Evolutionary conservation across 2,329 filamentous ascomycete species (phyloP), one percentile per base, ranked within the genome.

Genomic region (Colletotrichum falcatum): DNA sequence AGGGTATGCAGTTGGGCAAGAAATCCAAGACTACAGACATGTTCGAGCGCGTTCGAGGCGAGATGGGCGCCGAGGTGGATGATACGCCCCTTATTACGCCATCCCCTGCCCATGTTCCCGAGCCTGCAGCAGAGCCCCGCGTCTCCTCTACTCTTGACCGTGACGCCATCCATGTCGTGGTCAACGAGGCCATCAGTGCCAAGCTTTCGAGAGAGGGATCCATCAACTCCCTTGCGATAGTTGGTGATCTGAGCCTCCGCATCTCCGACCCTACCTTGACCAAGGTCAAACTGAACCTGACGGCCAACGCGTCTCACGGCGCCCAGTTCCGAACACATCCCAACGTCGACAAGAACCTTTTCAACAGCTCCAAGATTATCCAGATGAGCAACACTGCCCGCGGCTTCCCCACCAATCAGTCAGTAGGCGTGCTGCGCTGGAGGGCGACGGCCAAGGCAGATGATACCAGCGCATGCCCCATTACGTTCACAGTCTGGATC

Each of bases 1-100:
- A 99, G 86, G 96, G 96, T 75, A 99, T 99, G 97, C 95, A 98
- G 82, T 87, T 99, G 67, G 96, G 96, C 82, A 98, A 98, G 87
- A 99, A 99, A 85, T 97, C 94, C 71, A 98, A 98, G 86, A 95
- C 94, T 28, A 97, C 93, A 37, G 95, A 97, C 81, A 97, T 98
- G 87, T 98, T 97, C 80, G 95, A 98, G 82, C 93, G 95, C 77
- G 95, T 99, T 42, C 92, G 94, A 74, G 94, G 93, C 70, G 95
- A 98, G 74, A 87, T 98, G 79, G 95, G 94, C n/a, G 88, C 91
- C 46, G 94, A 97, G 78, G 90, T 90, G 46, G 94, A 97, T 79
- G 91, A 94, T 65, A 82, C 83, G 53, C 94, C 94, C 46, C 86
- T 97, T 33, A 90, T 95, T 23, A 84, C 89, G 39, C 86, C 86